Conservation (phyloP, 1,284 basidiomycete species). For the Pseudozyma tsukubaensis region DNA sequence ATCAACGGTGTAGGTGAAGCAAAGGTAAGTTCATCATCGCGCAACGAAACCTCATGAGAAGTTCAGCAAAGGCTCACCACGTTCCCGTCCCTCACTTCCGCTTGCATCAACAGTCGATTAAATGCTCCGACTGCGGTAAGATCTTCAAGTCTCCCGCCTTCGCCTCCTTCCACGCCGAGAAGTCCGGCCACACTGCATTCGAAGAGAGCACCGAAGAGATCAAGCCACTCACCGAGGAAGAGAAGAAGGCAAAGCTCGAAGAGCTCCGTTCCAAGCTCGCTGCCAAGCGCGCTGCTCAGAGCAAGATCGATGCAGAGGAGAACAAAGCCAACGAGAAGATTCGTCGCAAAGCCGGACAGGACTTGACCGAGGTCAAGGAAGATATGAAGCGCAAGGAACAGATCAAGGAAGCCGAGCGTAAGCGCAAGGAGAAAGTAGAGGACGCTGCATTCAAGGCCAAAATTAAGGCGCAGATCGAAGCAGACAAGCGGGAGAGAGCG, state of each 20-base stretch:
- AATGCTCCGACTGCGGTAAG: conserved; percentile 65
- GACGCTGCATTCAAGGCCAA: conserved; percentile 63
- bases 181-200: conserved; percentile 85
- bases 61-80: background rate
- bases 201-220: conserved; percentile 96
- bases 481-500: conserved; percentile 65
- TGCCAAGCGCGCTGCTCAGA: conserved; percentile 60
- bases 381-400: conserved; percentile 67
- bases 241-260: conserved; percentile 83
- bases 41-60: background rate
- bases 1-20: conserved; percentile 49
- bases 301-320: conserved; percentile 58
- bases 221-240: conserved; percentile 93
- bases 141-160: conserved; percentile 80
- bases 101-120: conserved; percentile 50
- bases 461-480: conserved; percentile 66
- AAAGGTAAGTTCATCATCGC: conserved; percentile 37
- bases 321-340: conserved; percentile 65
- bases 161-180: conserved; percentile 93
- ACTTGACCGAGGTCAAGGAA: conserved; percentile 55
- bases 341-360: conserved; percentile 66
- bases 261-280: conserved; percentile 72
- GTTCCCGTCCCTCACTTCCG: too few species aligned
- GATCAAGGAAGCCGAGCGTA: conserved; percentile 63
- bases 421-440: conserved; percentile 61